Percentiles rank a stretch among this genome's conserved stretches.
These are phyloP conservation scores for Raffaelea ambrosiae DNA, from an alignment of 2,329 filamentous ascomycete species.

Conservation along the genomic window DNA sequence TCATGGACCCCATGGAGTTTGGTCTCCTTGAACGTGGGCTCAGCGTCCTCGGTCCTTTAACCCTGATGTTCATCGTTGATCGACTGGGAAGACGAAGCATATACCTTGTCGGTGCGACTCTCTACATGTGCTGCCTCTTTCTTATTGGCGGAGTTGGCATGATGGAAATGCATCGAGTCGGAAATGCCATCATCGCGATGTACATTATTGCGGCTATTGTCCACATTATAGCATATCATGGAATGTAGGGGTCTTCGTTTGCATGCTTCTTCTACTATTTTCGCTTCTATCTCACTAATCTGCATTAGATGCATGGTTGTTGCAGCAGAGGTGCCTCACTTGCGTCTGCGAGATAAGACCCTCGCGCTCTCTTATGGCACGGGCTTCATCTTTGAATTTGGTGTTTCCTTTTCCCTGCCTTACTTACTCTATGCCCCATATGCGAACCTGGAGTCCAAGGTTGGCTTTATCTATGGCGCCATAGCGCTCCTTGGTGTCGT, in stretches of 20 bases:
- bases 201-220: slow-evolving; percentile 10
- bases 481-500: slow-evolving; percentile 4
- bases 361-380: slow-evolving; percentile 5
- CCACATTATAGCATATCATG: slow-evolving; percentile 9
- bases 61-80: slow-evolving; percentile 7
- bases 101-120: slow-evolving; percentile 1
- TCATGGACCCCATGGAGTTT: slow-evolving; percentile 11
- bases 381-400: slow-evolving; percentile 7
- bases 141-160: slow-evolving; percentile 10
- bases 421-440: slow-evolving; percentile 9
- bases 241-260: neutral
- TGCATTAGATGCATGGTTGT: slow-evolving; percentile 4
- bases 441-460: slow-evolving; percentile 9
- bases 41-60: slow-evolving; percentile 4
- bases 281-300: too few species aligned
- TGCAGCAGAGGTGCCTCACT: slow-evolving; percentile 7
- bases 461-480: slow-evolving; percentile 11
- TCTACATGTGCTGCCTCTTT: slow-evolving; percentile 6
- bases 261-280: neutral
- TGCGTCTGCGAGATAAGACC: slow-evolving; percentile 10
- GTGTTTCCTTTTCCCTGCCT: slow-evolving; percentile 9
- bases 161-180: slow-evolving; percentile 4
- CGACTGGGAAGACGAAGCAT: slow-evolving; percentile 9
- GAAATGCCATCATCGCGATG: slow-evolving; percentile 5
- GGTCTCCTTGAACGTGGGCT: slow-evolving; percentile 8